A percentile compares a stretch with the other conserved stretches of the same genome.
Evolutionary conservation across 257 asterid species (phyloP).

Genomic region (Solanum clarkiae): DNA sequence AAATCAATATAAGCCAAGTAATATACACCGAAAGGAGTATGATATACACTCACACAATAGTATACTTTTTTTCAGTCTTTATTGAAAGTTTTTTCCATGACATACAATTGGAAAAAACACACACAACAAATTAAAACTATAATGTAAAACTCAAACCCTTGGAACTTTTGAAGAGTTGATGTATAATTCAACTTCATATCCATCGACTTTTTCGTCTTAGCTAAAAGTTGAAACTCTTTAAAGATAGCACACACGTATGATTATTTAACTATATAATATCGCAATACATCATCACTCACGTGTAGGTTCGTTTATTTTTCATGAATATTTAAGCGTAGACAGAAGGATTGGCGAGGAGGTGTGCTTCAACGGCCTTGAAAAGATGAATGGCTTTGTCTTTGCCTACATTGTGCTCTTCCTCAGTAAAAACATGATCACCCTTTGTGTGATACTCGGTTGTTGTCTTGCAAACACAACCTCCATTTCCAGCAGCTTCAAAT

Average conservation of each 20-base stretch:
- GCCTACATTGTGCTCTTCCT: conserved; percentile 21
- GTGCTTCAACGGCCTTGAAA: conserved; percentile 21
- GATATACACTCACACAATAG: no score
- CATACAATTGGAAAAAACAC: not conserved
- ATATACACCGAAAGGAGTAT: no score
- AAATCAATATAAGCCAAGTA: no score
- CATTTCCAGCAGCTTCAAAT: conserved; percentile 16
- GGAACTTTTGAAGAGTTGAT: not conserved
- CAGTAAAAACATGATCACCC: conserved; percentile 10
- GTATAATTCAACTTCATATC: not conserved
- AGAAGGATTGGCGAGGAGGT: conserved; percentile 14
- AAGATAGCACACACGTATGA: not conserved
- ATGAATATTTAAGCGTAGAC: not conserved
- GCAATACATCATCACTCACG: not conserved
- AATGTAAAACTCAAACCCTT: not conserved
- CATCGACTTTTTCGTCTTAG: not conserved
- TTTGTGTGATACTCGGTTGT: conserved; percentile 16
- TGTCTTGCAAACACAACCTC: conserved; percentile 20
- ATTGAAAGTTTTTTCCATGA: no score
- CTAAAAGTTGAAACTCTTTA: not conserved
- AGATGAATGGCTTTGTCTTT: conserved; percentile 10
- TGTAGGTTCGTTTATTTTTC: not conserved
- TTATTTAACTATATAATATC: not conserved
- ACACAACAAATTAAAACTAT: not conserved
- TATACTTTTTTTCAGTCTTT: no score